These are phyloP conservation scores for Dichomitus squalens DNA, from an alignment of 1,284 basidiomycete species.

Conservation along the genomic window DNA sequence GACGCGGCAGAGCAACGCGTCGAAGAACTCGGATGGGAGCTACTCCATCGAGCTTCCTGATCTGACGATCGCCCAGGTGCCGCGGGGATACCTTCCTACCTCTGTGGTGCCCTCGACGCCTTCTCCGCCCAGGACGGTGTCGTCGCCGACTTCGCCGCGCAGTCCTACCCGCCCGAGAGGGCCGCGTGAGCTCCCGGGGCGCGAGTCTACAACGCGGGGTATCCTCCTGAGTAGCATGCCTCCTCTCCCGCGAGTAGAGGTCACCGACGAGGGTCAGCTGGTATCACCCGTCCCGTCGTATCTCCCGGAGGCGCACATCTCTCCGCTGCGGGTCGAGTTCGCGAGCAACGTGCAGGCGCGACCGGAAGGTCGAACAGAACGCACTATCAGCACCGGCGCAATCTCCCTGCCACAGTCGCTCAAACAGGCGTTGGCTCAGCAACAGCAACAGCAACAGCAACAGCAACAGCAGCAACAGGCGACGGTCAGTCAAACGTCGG, in stretches of 20 bases:
- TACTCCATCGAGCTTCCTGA: conserved; percentile 35
- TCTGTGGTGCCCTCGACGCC: conserved; percentile 20
- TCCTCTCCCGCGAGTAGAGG: conserved; percentile 8
- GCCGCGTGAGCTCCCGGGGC: conserved; percentile 32
- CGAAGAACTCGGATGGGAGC: conserved; percentile 37
- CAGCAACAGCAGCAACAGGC: too few relatives aligned
- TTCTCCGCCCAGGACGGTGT: conserved; percentile 21
- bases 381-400: conserved; percentile 29
- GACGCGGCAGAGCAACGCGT: conserved; percentile 23
- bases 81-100: conserved; percentile 25
- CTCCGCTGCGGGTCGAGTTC: conserved; percentile 34
- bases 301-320: conserved; percentile 19
- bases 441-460: too few relatives aligned
- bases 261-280: neutral
- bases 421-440: conserved; percentile 24
- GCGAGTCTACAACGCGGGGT: conserved; percentile 28
- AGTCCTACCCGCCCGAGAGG: conserved; percentile 30
- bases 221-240: conserved; percentile 29
- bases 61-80: conserved; percentile 25
- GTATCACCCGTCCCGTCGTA: conserved; percentile 8
- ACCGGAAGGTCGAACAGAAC: conserved; percentile 25
- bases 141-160: conserved; percentile 24
- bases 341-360: conserved; percentile 25
- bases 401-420: conserved; percentile 33
- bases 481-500: neutral